Evolutionary conservation across 371 early-diverging fungal species (phyloP), one percentile per base, ranked within the genome.

Genomic region (Apophysomyces sp.): DNA sequence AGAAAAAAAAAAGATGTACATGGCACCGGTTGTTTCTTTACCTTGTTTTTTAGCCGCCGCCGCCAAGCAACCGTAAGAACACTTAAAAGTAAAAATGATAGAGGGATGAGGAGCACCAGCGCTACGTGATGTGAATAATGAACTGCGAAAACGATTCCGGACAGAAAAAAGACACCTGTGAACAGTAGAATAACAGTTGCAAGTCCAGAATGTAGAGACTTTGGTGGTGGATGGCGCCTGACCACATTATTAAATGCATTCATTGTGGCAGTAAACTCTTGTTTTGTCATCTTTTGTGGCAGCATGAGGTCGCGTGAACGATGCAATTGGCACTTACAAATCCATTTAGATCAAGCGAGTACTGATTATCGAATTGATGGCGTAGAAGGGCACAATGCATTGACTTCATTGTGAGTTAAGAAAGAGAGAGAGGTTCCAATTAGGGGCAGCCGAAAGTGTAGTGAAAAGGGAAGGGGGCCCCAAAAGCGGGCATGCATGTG

Each of bases 191-290:
- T 58, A 26, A 52, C 18, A 15, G 63, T 62, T 2, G 54, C n/a
- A 16, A 44, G 55, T 16, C 72, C 66, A n/a, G 65, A 63, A 26
- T 64, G 58, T 5, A 72, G 34, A 2, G 66, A 51, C 1, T 60
- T 56, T 56, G 70, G 74, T 18, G 77, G 77, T 30, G 74, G 74
- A 40, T 67, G 60, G 15, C 60, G 62, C 39, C 58, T 60, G 26
- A 66, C 77, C 2, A 64, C 68, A 29, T 57, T 59, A 63, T 77
- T 77, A 34, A 77, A 77, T 13, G 71, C 67, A 29, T 72, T 74
- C 55, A 77, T 77, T n/a, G 68, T 70, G 6, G 68, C 58, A 32
- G 70, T 59, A 53, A 74, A 77, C 56, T 77, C 77, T 59, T 67
- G 69, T 36, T 64, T 65, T 30, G 64, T 69, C 74, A 77, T 72